Conservation (phyloP, 768 basidiomycete species). For the Termitomyces sp. region DNA sequence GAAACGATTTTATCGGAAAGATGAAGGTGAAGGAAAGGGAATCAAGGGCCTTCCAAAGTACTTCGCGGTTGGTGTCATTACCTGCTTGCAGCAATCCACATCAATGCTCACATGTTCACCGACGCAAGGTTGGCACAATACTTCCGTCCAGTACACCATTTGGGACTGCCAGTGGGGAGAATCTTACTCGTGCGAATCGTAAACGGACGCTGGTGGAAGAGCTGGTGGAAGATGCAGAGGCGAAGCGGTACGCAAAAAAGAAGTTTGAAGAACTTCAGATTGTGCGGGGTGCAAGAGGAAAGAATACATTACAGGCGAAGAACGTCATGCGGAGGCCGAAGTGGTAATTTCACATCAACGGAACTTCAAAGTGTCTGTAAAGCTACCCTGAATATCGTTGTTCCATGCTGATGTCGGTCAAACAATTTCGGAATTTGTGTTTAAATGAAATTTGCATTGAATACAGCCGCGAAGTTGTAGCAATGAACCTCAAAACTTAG, state of each 20-base stretch:
- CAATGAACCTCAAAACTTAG: neutral
- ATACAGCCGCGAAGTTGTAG: neutral
- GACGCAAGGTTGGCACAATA: slow-evolving; percentile 70
- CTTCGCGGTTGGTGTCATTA: slow-evolving; percentile 63
- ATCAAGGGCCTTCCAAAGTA: slow-evolving; percentile 83
- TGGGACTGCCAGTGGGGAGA: slow-evolving; percentile 62
- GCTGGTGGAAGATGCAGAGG: slow-evolving; percentile 82
- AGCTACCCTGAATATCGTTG: no score
- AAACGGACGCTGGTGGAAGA: slow-evolving; percentile 88
- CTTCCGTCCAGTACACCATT: slow-evolving; percentile 68
- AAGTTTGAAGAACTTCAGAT: slow-evolving; percentile 80
- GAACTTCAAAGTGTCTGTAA: neutral
- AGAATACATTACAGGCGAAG: slow-evolving; percentile 63
- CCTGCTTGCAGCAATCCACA: slow-evolving; percentile 4
- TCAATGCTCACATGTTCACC: slow-evolving; percentile 5
- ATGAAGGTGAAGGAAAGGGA: slow-evolving; percentile 80
- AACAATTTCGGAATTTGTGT: neutral
- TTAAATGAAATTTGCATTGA: no score
- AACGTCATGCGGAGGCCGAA: slow-evolving; percentile 59
- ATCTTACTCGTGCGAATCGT: slow-evolving; percentile 61
- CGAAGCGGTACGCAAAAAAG: slow-evolving; percentile 83
- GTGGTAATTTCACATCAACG: slow-evolving; percentile 42
- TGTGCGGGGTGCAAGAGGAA: slow-evolving; percentile 63
- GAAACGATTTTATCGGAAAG: slow-evolving; percentile 86
- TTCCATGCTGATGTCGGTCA: neutral